Conservation (phyloP, 169 alveolate genomes). For the Plasmodium chabaudi region DNA sequence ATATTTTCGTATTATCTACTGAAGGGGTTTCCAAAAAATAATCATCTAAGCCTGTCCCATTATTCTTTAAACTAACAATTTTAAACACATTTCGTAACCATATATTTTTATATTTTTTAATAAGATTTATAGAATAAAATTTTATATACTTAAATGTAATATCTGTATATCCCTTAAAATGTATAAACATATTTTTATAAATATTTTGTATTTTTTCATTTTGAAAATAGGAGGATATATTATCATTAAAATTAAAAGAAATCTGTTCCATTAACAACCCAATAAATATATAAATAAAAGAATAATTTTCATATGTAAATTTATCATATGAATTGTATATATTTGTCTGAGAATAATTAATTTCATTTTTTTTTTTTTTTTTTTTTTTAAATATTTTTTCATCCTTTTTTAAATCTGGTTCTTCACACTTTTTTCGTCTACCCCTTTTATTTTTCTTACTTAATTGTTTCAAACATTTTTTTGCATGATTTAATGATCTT, state of each 20-base stretch:
- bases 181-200: constrained; percentile 2
- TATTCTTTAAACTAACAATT: constrained; percentile 34
- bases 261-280: constrained; percentile 42
- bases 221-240: constrained; percentile 10
- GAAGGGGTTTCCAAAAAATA: neutral
- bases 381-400: constrained; percentile 1
- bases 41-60: neutral
- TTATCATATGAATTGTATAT: constrained; percentile 9
- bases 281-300: constrained; percentile 44
- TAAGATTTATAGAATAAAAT: neutral
- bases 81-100: constrained; percentile 61
- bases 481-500: constrained; percentile 27
- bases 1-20: too few species aligned
- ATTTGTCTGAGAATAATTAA: neutral
- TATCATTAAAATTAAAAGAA: constrained; percentile 9
- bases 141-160: constrained; percentile 51
- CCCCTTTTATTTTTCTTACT: neutral
- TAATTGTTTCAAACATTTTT: constrained; percentile 10
- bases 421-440: neutral
- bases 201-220: constrained; percentile 11
- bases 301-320: constrained; percentile 35
- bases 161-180: constrained; percentile 38
- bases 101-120: constrained; percentile 21
- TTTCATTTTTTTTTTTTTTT: neutral
- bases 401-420: neutral